Evolutionary conservation across 495 filamentous ascomycete genomes (phyloP).

Genomic region (Corynascus novoguineensis): DNA sequence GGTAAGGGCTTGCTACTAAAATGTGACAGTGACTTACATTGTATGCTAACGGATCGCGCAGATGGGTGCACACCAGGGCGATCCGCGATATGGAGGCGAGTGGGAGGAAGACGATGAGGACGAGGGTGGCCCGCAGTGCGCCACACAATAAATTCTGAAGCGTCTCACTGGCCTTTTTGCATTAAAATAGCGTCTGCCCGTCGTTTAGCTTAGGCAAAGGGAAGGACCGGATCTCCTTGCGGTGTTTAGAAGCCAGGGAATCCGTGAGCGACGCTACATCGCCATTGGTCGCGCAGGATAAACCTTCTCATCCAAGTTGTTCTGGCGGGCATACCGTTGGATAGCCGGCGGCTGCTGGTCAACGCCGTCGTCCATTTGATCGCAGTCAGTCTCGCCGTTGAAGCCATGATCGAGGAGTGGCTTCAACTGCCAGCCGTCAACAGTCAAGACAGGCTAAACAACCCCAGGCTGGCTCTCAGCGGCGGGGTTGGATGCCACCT

Average conservation of each 20-base stretch:
- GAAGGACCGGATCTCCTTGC: neutral
- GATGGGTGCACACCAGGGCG: conserved; percentile 62
- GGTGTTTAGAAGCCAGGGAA: neutral
- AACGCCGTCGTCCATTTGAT: neutral
- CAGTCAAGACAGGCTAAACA: neutral
- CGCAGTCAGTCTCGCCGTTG: neutral
- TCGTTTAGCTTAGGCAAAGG: neutral
- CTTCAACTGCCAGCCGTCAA: neutral
- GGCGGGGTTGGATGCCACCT: neutral
- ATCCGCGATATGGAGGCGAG: conserved; percentile 59
- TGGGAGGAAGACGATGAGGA: conserved; percentile 83
- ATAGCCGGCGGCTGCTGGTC: neutral
- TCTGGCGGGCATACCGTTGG: neutral
- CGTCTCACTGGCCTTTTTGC: neutral
- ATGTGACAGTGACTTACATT: neutral
- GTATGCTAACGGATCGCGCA: conserved; percentile 25
- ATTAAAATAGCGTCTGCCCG: neutral
- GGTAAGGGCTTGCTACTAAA: conserved; percentile 43
- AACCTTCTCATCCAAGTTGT: neutral
- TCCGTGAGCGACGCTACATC: neutral
- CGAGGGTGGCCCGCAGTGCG: conserved; percentile 63
- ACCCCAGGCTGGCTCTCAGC: too few species aligned
- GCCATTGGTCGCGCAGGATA: neutral
- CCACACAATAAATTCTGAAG: conserved; percentile 63
- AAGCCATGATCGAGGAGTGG: neutral